Evolutionary conservation across 106 monocot species (phyloP), one percentile per base, ranked within the genome.

Genomic region (Iris macrosiphon): DNA sequence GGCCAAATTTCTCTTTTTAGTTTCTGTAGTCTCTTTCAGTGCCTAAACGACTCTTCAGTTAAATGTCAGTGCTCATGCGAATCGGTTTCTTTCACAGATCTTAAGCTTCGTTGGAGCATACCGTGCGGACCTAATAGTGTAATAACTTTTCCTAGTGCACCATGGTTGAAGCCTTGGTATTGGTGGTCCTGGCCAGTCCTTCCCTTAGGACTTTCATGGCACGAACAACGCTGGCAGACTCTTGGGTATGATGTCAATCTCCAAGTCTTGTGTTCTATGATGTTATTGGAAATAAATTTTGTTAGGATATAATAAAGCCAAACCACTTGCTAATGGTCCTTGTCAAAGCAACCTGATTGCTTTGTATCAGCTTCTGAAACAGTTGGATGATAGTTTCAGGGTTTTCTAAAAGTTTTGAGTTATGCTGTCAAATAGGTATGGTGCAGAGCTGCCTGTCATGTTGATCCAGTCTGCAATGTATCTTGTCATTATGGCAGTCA

Each of bases 151-250:
- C 87, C 87, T 2, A 88, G 87, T 47, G 87, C 81, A 0, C 82
- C 82, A 16, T 82, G 61, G 72, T 66, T 88, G 14, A 88, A 88
- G 62, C 87, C 87, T 37, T 88, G 87, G 87, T 88, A 82, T 40
- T 88, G 87, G 87, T 88, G 82, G 81, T 75, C 87, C 6, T 88
- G 87, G 87, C 87, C 87, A 2, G 71, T 88, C 18, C 65, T 88
- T 0, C 87, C 87, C 0, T 55, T 88, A 46, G 87, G 87, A 8
- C 72, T 88, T 29, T 59, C 60, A 39, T 88, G 87, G 87, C 87
- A 88, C 22, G 75, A 75, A 45, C 72, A 75, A 33, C 81, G 87
- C 8, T 44, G 72, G 5, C 76, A 57, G 6, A 78, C 67, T 54
- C 40, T 88, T 11, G 87, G 87, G 82, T 87, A 71, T 30, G 34